Conservation (phyloP, 345 rosid genomes). For the Ceriops tagal region DNA sequence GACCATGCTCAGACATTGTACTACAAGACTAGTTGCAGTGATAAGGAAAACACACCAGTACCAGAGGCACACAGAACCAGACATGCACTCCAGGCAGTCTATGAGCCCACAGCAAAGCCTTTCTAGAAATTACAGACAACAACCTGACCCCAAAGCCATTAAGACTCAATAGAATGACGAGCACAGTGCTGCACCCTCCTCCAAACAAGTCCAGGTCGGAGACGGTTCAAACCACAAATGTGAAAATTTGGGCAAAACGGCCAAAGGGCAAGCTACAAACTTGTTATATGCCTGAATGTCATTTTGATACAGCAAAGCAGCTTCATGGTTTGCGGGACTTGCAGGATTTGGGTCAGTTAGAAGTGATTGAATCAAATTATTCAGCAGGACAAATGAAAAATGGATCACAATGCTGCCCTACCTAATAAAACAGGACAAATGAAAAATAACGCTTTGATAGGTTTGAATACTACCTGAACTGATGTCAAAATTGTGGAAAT, state of each 20-base stretch:
- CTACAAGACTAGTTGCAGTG: too few species aligned
- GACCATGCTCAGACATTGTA: too few species aligned
- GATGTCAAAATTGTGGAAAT: slow-evolving; percentile 18
- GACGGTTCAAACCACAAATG: too few species aligned
- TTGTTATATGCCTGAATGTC: slow-evolving; percentile 9
- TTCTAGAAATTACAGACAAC: too few species aligned
- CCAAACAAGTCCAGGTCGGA: not conserved
- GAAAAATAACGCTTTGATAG: not conserved
- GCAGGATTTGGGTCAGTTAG: slow-evolving; percentile 20
- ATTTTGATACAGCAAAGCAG: slow-evolving; percentile 8
- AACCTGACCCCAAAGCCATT: not conserved
- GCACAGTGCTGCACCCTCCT: slow-evolving; percentile 13
- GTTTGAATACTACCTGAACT: slow-evolving; percentile 10
- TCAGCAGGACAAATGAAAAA: too few species aligned
- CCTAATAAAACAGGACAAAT: too few species aligned
- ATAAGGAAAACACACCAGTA: too few species aligned
- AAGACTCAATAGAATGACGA: slow-evolving; percentile 11
- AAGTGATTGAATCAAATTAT: slow-evolving; percentile 7
- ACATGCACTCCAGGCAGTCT: too few species aligned
- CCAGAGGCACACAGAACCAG: too few species aligned
- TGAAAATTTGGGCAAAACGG: not conserved
- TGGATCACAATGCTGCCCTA: too few species aligned
- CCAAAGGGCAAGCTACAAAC: not conserved
- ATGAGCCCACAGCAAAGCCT: too few species aligned
- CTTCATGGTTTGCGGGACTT: slow-evolving; percentile 16